phyloP scores from a whole-genome alignment of 257 asterid species.

The Capsicum baccatum region DNA sequence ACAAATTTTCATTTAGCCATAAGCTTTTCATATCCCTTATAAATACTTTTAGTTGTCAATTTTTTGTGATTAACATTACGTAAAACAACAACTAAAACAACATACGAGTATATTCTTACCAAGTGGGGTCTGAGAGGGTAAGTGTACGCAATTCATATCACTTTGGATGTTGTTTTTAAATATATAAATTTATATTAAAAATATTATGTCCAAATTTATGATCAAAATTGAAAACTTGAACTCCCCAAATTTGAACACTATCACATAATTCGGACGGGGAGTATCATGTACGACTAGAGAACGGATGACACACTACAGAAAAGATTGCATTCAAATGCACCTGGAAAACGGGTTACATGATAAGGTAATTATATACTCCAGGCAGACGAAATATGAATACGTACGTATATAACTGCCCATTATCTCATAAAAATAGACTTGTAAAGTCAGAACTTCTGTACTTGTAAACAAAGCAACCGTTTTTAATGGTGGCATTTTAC shows the following conservation, averaged over 20 bases:
- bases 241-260: background rate
- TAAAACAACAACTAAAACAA: no score
- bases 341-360: background rate
- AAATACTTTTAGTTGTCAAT: background rate
- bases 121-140: no score
- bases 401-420: background rate
- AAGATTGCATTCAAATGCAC: background rate
- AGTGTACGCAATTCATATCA: no score
- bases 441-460: background rate
- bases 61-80: no score
- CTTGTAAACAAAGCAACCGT: background rate
- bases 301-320: background rate
- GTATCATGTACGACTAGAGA: background rate
- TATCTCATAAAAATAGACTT: background rate
- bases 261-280: background rate
- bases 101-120: no score
- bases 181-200: no score
- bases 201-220: background rate
- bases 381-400: background rate
- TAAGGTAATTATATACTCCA: background rate
- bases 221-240: background rate
- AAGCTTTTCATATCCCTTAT: background rate
- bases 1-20: background rate
- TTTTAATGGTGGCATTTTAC: background rate
- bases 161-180: no score